Evolutionary conservation across 108 stramenopile species (phyloP).

Genomic region (Nitzschia sp.): DNA sequence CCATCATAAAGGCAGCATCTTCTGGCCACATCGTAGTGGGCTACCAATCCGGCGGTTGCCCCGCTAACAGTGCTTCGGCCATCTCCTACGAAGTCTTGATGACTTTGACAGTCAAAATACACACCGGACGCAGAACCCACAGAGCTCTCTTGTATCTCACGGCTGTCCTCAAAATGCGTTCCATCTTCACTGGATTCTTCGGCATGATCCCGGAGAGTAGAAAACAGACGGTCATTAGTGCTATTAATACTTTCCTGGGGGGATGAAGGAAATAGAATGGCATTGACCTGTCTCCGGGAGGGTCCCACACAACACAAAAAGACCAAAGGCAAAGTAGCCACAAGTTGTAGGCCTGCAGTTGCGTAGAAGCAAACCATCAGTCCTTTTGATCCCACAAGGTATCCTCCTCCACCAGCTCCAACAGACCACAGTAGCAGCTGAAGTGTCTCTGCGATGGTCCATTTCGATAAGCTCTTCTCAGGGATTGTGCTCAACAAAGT

Average conservation of each 20-base stretch:
- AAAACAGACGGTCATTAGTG: no score
- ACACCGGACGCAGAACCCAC: neutral
- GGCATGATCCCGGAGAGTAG: no score
- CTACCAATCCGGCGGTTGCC: neutral
- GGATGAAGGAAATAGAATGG: neutral
- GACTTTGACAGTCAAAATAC: neutral
- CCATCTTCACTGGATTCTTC: neutral
- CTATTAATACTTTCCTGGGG: neutral
- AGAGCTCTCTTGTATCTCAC: neutral
- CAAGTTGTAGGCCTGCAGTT: conserved; percentile 26
- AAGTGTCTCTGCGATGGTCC: conserved; percentile 54
- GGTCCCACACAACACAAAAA: conserved; percentile 19
- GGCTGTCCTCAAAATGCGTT: neutral
- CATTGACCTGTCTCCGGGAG: neutral
- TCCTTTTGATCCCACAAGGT: conserved; percentile 38
- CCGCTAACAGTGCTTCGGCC: neutral
- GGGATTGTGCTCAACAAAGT: conserved; percentile 53
- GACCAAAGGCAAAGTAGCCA: conserved; percentile 11
- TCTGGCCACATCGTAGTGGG: conserved; percentile 8
- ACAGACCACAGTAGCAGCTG: conserved; percentile 53
- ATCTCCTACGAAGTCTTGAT: no score
- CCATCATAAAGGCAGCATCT: conserved; percentile 23
- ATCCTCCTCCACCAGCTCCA: conserved; percentile 45
- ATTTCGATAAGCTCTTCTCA: conserved; percentile 44
- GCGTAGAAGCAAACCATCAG: conserved; percentile 28